Conservation (phyloP, 208 protist species). For the Acanthamoeba sp. region DNA sequence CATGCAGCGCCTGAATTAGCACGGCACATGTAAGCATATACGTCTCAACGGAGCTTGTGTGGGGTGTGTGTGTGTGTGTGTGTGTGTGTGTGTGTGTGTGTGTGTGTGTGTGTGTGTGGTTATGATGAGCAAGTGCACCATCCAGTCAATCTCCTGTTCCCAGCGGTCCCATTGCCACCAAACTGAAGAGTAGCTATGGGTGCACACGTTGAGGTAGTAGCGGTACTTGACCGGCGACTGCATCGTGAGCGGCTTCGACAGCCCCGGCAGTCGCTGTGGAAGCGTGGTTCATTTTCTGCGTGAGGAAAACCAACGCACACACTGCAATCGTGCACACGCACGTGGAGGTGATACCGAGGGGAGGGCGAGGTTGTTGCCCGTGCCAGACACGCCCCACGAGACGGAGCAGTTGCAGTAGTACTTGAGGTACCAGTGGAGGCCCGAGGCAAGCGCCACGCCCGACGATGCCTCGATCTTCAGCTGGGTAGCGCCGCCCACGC, state of each 20-base stretch:
- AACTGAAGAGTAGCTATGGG: slow-evolving; percentile 13
- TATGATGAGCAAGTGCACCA: neutral
- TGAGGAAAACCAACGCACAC: neutral
- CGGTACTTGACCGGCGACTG: slow-evolving; percentile 21
- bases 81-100: no score
- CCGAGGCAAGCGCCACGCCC: slow-evolving; percentile 38
- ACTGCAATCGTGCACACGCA: no score
- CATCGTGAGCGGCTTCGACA: neutral
- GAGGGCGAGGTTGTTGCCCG: slow-evolving; percentile 18
- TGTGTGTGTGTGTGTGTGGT: neutral
- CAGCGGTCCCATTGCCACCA: slow-evolving; percentile 53
- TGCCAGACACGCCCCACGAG: slow-evolving; percentile 9
- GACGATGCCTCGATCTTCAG: neutral
- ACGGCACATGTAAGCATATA: neutral
- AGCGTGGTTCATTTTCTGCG: neutral
- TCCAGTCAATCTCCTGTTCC: slow-evolving; percentile 70
- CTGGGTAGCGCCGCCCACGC: neutral
- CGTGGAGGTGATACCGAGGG: neutral
- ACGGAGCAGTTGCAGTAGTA: slow-evolving; percentile 41
- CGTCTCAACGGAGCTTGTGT: no score
- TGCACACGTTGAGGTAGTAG: slow-evolving; percentile 61
- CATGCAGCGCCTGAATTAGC: slow-evolving; percentile 45
- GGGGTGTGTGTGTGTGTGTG: no score
- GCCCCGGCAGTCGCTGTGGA: neutral
- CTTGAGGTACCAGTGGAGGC: slow-evolving; percentile 47